phyloP scores from a whole-genome alignment of 441 rosid genomes.

The Croton setiger region DNA sequence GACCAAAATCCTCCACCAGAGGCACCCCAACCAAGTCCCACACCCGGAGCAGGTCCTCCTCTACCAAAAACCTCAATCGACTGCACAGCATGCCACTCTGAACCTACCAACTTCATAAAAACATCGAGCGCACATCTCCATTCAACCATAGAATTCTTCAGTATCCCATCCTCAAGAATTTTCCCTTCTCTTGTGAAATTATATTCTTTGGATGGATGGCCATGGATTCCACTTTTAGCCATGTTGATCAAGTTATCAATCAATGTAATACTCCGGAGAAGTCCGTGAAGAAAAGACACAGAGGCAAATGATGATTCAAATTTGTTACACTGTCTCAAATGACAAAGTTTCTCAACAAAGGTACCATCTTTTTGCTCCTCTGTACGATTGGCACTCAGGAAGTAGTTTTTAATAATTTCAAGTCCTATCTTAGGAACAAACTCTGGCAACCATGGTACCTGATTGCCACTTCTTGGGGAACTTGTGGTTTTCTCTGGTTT shows the following conservation, averaged over 20 bases:
- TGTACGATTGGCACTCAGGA: slow-evolving; percentile 33
- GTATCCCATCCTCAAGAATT: slow-evolving; percentile 62
- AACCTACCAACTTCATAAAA: slow-evolving; percentile 44
- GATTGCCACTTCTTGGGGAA: slow-evolving; percentile 28
- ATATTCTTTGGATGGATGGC: slow-evolving; percentile 32
- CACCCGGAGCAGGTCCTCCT: slow-evolving; percentile 91
- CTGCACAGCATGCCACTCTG: slow-evolving; percentile 58
- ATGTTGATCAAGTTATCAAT: slow-evolving; percentile 57
- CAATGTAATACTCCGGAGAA: slow-evolving; percentile 40
- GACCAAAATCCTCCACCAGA: slow-evolving; percentile 93
- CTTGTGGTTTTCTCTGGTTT: slow-evolving; percentile 34
- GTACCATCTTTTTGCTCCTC: slow-evolving; percentile 38
- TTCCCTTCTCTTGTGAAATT: slow-evolving; percentile 46
- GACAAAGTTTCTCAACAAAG: slow-evolving; percentile 50
- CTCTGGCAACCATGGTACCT: slow-evolving; percentile 75
- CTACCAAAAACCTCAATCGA: slow-evolving; percentile 70
- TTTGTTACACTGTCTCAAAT: slow-evolving; percentile 46
- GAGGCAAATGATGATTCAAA: slow-evolving; percentile 63
- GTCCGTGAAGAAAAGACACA: slow-evolving; percentile 63
- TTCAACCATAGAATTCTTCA: slow-evolving; percentile 46
- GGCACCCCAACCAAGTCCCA: slow-evolving; percentile 94
- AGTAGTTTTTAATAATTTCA: slow-evolving; percentile 53
- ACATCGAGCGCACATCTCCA: slow-evolving; percentile 40
- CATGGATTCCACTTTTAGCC: slow-evolving; percentile 37
- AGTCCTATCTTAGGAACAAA: slow-evolving; percentile 87